Percentiles rank a stretch among this genome's conserved stretches.
Evolutionary conservation across 2,329 filamentous ascomycete genomes (phyloP).

Genomic region (Aspergillus carbonarius): DNA sequence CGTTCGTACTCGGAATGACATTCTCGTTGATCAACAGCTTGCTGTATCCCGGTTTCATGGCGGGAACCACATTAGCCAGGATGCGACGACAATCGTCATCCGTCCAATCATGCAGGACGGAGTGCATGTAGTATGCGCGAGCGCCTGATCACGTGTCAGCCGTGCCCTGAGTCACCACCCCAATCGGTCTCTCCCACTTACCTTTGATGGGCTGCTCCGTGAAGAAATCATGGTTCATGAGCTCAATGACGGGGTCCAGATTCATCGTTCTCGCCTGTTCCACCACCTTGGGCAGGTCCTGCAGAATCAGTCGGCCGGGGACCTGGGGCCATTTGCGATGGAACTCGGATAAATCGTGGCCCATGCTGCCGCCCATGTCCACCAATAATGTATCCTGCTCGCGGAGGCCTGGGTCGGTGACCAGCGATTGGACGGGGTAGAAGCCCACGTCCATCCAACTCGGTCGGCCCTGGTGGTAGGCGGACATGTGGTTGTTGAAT

Average conservation of each 20-base stretch:
- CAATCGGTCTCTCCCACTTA: conserved; percentile 7
- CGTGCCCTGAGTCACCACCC: background rate
- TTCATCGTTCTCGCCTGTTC: conserved; percentile 14
- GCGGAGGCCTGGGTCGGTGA: conserved; percentile 10
- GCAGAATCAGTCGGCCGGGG: conserved; percentile 48
- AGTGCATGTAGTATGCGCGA: conserved; percentile 26
- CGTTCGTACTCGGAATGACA: conserved; percentile 39
- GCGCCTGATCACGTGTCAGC: conserved; percentile 24
- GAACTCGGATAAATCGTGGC: conserved; percentile 45
- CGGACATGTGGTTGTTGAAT: conserved; percentile 32
- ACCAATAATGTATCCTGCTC: conserved; percentile 34
- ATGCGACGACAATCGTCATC: conserved; percentile 34
- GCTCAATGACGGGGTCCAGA: conserved; percentile 21
- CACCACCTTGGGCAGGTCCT: conserved; percentile 48
- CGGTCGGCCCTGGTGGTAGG: conserved; percentile 27
- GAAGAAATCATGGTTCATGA: conserved; percentile 49
- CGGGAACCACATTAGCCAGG: conserved; percentile 22
- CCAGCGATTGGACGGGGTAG: conserved; percentile 25
- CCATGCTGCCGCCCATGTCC: conserved; percentile 46
- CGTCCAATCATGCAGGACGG: conserved; percentile 32
- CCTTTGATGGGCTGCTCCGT: conserved; percentile 49
- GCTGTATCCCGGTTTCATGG: conserved; percentile 42
- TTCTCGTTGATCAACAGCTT: conserved; percentile 48
- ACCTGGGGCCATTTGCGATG: conserved; percentile 35
- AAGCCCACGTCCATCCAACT: conserved; percentile 35